Conservation (phyloP, 2,329 filamentous ascomycete species). For the Claviceps humidiphila region DNA sequence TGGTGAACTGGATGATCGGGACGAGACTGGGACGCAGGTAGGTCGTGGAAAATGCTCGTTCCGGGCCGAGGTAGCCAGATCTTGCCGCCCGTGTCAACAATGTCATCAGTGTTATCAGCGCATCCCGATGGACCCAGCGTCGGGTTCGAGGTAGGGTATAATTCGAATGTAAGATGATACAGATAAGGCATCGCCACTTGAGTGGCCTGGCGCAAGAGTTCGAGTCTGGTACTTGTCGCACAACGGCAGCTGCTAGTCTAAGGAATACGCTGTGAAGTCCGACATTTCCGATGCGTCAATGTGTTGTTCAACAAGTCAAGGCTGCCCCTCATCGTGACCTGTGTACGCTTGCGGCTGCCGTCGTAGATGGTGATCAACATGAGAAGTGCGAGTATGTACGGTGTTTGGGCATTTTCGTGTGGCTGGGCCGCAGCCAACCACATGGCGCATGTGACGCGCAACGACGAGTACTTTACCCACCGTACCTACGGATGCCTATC, state of each 20-base stretch:
- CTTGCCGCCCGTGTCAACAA: slow-evolving; percentile 5
- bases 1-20: slow-evolving; percentile 10
- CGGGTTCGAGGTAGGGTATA: slow-evolving; percentile 38
- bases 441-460: no score
- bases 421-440: no score
- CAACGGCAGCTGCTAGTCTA: not conserved
- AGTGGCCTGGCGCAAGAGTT: not conserved
- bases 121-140: slow-evolving; percentile 7
- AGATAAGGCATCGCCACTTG: slow-evolving; percentile 41
- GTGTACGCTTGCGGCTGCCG: no score
- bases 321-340: not conserved
- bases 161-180: slow-evolving; percentile 54
- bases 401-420: no score
- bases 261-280: not conserved
- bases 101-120: not conserved
- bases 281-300: not conserved
- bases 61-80: slow-evolving; percentile 38
- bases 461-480: no score
- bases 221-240: not conserved
- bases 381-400: no score
- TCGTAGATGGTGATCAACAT: no score
- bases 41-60: slow-evolving; percentile 40
- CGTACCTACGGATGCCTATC: no score
- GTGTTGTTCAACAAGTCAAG: not conserved
- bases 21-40: slow-evolving; percentile 35